Base-by-base conservation (phyloP, 2,329 filamentous ascomycete species). In the Xylaria sp. region DNA sequence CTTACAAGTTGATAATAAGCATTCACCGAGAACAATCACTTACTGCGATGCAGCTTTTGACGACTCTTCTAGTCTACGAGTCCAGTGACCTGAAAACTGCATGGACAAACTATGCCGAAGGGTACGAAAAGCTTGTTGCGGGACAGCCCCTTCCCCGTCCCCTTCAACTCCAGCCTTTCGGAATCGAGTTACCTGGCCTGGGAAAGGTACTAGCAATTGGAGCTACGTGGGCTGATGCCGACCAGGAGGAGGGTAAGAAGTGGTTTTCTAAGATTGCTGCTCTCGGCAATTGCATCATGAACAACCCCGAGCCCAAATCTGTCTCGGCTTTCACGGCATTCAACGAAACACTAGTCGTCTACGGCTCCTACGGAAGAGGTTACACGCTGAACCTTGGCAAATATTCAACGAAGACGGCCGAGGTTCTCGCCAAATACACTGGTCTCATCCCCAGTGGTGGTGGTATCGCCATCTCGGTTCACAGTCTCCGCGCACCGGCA, bases 221-320 rank as follows among this genome's bases (percentile, higher is more conserved):
- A 0, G 79, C 78, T 35, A 75, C 77, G 2, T 82, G 81, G 80
- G 72, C 76, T 18, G 77, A 75, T 1, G 71, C 76, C 5, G 74
- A 79, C n/a, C 70, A 77, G 3, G 75, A 66, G 37, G 68, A 72
- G 21, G 70, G 70, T 10, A 70, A 70, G 42, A 66, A 63, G 47
- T 72, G 70, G 70, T 64, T 72, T n/a, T 42, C 8, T 44, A 72
- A 65, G 48, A 44, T 72, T 23, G 70, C 70, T 1, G 57, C 50
- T 16, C 53, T 72, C 0, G 68, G 68, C 5, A 60, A 25, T 27
- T 72, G 70, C 58, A 53, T 72, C 18, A 57, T 72, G 65, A 72
- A 72, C 54, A 66, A 65, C 32, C 68, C 68, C 2, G 66, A 70
- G 42, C 23, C 65, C 10, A 68, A 63, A 35, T 65, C 70, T 5